A percentile compares a stretch with the other conserved stretches of the same genome.
These are phyloP conservation scores for Talaromyces sp. DNA, from an alignment of 2,329 filamentous ascomycete genomes.

Conservation along the genomic window DNA sequence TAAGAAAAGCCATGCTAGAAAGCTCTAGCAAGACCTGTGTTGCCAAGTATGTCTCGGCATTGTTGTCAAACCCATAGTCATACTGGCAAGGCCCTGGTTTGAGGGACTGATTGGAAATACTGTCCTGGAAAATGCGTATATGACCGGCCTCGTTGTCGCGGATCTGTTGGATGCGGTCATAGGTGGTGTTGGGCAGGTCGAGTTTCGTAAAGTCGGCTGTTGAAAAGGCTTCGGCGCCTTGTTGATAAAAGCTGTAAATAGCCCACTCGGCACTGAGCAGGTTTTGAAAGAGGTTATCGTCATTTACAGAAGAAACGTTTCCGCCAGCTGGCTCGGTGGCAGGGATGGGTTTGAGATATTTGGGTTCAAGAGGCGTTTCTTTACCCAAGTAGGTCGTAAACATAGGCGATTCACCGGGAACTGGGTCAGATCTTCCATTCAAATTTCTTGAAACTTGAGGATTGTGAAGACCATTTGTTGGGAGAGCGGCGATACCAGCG, in stretches of 20 bases:
- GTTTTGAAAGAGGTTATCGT: conserved; percentile 44
- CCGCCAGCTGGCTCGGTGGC: neutral
- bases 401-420: neutral
- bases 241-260: conserved; percentile 44
- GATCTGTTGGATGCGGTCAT: conserved; percentile 37
- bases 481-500: neutral
- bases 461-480: neutral
- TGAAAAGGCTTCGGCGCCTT: conserved; percentile 39
- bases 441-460: neutral
- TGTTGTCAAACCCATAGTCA: conserved; percentile 19
- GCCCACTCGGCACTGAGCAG: conserved; percentile 43
- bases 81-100: conserved; percentile 39
- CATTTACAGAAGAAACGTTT: conserved; percentile 9
- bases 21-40: neutral
- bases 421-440: neutral
- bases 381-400: neutral
- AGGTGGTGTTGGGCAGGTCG: conserved; percentile 38
- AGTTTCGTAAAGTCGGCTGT: conserved; percentile 27
- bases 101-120: conserved; percentile 38
- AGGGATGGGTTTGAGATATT: neutral
- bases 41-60: neutral
- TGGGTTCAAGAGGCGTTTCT: neutral
- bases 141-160: conserved; percentile 46
- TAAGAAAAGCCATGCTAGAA: neutral
- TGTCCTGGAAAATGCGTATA: conserved; percentile 41